Conservation (phyloP, 1,139 yeast genomes). For the Lodderomyces parapsilosis region DNA sequence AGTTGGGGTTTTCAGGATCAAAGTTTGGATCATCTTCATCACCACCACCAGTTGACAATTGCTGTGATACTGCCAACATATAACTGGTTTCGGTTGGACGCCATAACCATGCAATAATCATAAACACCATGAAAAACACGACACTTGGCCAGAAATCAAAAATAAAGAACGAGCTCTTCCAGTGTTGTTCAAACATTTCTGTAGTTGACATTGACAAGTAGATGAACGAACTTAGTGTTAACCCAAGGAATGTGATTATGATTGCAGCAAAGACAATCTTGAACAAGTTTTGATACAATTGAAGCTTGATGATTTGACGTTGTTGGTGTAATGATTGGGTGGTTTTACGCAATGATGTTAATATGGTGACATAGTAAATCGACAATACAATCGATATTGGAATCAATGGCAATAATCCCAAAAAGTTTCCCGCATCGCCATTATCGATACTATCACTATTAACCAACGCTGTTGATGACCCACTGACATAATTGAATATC, state of each 20-base stretch:
- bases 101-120: slow-evolving; percentile 89
- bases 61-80: slow-evolving; percentile 92
- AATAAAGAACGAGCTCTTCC: slow-evolving; percentile 89
- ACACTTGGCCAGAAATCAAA: slow-evolving; percentile 95
- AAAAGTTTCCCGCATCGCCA: slow-evolving; percentile 21
- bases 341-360: slow-evolving; percentile 73
- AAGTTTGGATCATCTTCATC: slow-evolving; percentile 50
- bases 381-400: slow-evolving; percentile 75
- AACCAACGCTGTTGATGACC: slow-evolving; percentile 39
- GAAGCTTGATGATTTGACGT: slow-evolving; percentile 87
- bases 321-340: slow-evolving; percentile 74
- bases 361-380: slow-evolving; percentile 70
- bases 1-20: slow-evolving; percentile 34
- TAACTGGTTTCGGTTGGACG: slow-evolving; percentile 96
- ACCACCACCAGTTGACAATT: slow-evolving; percentile 70
- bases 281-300: slow-evolving; percentile 80
- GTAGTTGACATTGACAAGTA: slow-evolving; percentile 72
- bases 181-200: slow-evolving; percentile 79
- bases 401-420: slow-evolving; percentile 46
- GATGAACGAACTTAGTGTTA: slow-evolving; percentile 68
- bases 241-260: slow-evolving; percentile 51
- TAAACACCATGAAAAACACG: slow-evolving; percentile 79
- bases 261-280: slow-evolving; percentile 69
- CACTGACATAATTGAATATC: slow-evolving; percentile 58
- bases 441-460: slow-evolving; percentile 22